These are phyloP conservation scores for Colletotrichum tropicicola DNA, from an alignment of 2,329 filamentous ascomycete genomes.

Conservation along the genomic window DNA sequence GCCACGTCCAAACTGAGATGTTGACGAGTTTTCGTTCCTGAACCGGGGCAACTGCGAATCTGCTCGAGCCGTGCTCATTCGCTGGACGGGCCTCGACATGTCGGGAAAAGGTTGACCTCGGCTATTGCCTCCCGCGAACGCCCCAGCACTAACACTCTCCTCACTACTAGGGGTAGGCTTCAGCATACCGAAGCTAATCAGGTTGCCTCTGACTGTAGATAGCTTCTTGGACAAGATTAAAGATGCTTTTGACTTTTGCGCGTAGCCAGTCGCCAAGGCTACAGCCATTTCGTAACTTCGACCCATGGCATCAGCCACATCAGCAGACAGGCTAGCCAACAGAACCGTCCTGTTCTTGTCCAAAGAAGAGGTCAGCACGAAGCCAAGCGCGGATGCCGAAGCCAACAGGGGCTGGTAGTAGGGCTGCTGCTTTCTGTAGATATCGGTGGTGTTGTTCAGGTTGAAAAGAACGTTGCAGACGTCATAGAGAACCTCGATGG, in stretches of 20 bases:
- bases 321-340: neutral
- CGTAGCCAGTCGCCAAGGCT: neutral
- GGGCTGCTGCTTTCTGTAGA: neutral
- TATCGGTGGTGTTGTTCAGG: neutral
- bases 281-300: slow-evolving; percentile 1
- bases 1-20: neutral
- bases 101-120: neutral
- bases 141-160: neutral
- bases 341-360: neutral
- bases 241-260: neutral
- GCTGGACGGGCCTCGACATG: neutral
- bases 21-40: neutral
- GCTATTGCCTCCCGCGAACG: neutral
- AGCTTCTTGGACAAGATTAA: neutral
- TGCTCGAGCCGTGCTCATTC: neutral
- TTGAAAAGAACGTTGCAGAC: neutral
- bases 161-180: neutral
- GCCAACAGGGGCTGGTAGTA: neutral
- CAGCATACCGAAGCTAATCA: neutral
- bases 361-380: neutral
- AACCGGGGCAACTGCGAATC: neutral
- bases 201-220: neutral
- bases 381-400: neutral
- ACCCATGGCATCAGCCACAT: neutral
- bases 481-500: neutral